Base-by-base conservation (phyloP, 2,329 filamentous ascomycete species). In the Diaporthe sp. region DNA sequence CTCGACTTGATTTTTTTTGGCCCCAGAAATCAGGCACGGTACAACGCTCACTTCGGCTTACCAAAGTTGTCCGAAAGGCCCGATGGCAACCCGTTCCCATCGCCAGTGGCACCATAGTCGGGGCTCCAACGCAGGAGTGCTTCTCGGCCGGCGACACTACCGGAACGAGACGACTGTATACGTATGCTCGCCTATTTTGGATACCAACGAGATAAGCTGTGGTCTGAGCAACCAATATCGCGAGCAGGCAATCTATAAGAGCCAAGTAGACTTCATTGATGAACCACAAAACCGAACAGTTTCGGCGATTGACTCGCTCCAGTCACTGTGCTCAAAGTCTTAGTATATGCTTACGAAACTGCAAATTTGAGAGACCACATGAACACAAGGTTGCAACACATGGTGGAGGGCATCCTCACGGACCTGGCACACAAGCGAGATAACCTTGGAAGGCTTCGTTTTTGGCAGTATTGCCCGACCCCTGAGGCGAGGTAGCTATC, bases 211-310 rank as follows among this genome's bases (percentile, higher is more conserved):
- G 46, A 68, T 68, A 68, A 53, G 46, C 46, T 39, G 46, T 53
- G 62, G 62, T 39, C 62, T 53, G 31, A 28, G 62, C 62, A 28
- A 68, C 46, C 49, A 17, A 68, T 53, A 68, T 39, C 28, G 31
- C 8, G n/a, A 28, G 5, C 31, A 28, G 46, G 22, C 10, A 37
- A 51, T 39, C 46, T 53, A 53, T 53, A 53, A 39, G 19, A 68
- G 62, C 62, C 44, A 37, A 51, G 62, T n/a, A 22, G 28, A 37
- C 28, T 51, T 31, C 60, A 46, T 42, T 13, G 39, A 28, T 12
- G 39, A 28, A 15, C 17, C 19, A 31, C 39, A 39, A 13, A 22
- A 37, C 12, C 19, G 62, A 51, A 17, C 44, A 17, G 8, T 6
- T 22, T 34, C 22, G 31, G 62, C 12, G 22, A 25, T 51, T 19